phyloP scores from a whole-genome alignment of 768 basidiomycete species.

The Sarcomyxa edulis region DNA sequence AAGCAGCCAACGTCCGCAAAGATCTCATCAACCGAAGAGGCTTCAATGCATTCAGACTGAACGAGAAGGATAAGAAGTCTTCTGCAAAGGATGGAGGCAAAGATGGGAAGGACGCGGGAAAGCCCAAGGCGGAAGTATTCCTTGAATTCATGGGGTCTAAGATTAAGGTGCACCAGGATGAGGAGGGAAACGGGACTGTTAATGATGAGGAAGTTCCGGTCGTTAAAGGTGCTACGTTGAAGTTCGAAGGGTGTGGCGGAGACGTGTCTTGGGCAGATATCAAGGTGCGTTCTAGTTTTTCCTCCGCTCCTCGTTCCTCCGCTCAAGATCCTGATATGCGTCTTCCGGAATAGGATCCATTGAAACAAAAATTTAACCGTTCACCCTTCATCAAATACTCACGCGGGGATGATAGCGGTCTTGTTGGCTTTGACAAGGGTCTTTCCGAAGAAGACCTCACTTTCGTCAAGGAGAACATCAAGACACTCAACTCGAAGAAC shows the following conservation, averaged over 20 bases:
- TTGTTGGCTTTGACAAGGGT: conserved; percentile 61
- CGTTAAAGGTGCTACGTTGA: conserved; percentile 47
- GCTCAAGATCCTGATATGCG: neutral
- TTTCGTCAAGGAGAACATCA: conserved; percentile 62
- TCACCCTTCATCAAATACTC: conserved; percentile 48
- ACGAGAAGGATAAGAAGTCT: conserved; percentile 34
- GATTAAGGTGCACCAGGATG: conserved; percentile 57
- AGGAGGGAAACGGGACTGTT: conserved; percentile 58
- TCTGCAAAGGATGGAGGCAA: conserved; percentile 24
- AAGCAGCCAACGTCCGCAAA: conserved; percentile 55
- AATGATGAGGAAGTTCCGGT: conserved; percentile 55
- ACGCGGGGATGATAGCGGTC: conserved; percentile 39
- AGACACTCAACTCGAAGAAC: conserved; percentile 57
- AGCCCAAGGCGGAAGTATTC: conserved; percentile 48
- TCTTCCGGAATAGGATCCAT: conserved; percentile 28
- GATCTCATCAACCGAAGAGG: conserved; percentile 48
- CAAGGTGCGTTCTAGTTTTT: conserved; percentile 31
- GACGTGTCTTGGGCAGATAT: conserved; percentile 44
- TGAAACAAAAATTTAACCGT: conserved; percentile 44
- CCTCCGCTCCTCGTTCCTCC: neutral
- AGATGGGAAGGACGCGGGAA: conserved; percentile 22
- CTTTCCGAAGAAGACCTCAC: conserved; percentile 69
- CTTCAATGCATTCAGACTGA: conserved; percentile 80
- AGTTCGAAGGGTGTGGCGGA: conserved; percentile 54
- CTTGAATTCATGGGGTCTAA: conserved; percentile 74